Percentiles rank a stretch among this genome's conserved stretches.
These are phyloP conservation scores for Fusarium brevicatenulatum DNA, from an alignment of 2,329 filamentous ascomycete genomes.

Conservation along the genomic window DNA sequence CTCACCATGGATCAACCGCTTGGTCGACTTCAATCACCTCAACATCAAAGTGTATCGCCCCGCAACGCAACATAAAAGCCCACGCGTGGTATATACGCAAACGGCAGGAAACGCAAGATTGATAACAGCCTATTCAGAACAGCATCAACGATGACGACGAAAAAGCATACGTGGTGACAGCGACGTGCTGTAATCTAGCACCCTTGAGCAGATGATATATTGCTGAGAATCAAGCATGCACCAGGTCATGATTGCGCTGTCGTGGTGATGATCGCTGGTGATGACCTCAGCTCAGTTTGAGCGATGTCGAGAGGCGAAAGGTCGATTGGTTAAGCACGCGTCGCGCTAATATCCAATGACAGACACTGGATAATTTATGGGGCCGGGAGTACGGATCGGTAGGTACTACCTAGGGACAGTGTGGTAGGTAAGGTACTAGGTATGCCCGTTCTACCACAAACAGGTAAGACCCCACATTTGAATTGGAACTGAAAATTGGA, in stretches of 20 bases:
- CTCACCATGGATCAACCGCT: slow-evolving; percentile 22
- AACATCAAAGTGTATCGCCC: slow-evolving; percentile 4
- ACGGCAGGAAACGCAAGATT: neutral
- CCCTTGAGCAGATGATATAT: neutral
- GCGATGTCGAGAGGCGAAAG: slow-evolving; percentile 16
- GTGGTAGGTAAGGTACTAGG: neutral
- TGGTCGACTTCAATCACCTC: slow-evolving; percentile 20
- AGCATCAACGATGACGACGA: neutral
- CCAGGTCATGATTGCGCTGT: slow-evolving; percentile 1
- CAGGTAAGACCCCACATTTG: neutral
- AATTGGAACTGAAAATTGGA: neutral
- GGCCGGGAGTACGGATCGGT: neutral
- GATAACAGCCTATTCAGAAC: neutral
- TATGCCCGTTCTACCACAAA: neutral
- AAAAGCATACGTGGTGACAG: neutral
- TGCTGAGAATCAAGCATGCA: neutral
- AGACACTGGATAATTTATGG: slow-evolving; percentile 20
- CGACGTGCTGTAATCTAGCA: neutral
- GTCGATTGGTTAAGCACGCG: slow-evolving; percentile 26
- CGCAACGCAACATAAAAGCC: slow-evolving; percentile 5
- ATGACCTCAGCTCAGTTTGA: slow-evolving; percentile 29
- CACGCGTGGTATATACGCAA: neutral
- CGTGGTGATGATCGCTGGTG: slow-evolving; percentile 21
- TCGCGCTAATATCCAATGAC: slow-evolving; percentile 4
- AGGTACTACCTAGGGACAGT: neutral